Evolutionary conservation across 305 asterid genomes (phyloP).

Genomic region (Lippia alba): DNA sequence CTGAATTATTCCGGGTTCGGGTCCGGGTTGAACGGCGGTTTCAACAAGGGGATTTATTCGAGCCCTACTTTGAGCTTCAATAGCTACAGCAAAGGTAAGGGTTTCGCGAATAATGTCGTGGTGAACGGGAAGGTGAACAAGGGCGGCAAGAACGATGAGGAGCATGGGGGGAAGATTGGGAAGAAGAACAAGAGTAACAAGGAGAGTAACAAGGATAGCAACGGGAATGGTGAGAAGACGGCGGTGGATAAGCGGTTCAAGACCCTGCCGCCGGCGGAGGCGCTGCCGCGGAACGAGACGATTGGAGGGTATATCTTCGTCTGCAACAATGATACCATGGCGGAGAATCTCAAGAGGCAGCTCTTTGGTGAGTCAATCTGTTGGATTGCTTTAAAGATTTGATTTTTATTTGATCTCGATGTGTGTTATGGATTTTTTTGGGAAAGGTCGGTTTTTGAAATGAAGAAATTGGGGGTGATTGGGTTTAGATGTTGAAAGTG

Average conservation of each 20-base stretch:
- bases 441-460: neutral
- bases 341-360: slow-evolving; percentile 92
- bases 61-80: slow-evolving; percentile 52
- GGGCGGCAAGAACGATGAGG: slow-evolving; percentile 58
- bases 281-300: slow-evolving; percentile 92
- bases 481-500: too few relatives aligned
- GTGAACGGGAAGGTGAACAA: slow-evolving; percentile 54
- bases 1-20: slow-evolving; percentile 49
- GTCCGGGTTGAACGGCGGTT: slow-evolving; percentile 82
- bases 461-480: neutral
- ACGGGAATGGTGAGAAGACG: slow-evolving; percentile 51
- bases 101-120: slow-evolving; percentile 49
- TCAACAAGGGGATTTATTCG: slow-evolving; percentile 79
- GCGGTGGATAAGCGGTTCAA: slow-evolving; percentile 88
- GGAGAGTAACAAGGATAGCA: slow-evolving; percentile 51
- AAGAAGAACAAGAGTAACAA: slow-evolving; percentile 65
- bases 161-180: slow-evolving; percentile 56
- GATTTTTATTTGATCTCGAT: neutral
- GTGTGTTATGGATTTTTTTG: neutral
- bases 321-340: slow-evolving; percentile 98
- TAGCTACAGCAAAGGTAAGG: slow-evolving; percentile 58
- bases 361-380: slow-evolving; percentile 68
- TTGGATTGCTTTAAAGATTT: neutral
- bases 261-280: slow-evolving; percentile 91
- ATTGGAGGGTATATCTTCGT: slow-evolving; percentile 97